These are phyloP conservation scores for Arthrobotrys pseudoclavata DNA, from an alignment of 2,329 filamentous ascomycete species.

Conservation along the genomic window DNA sequence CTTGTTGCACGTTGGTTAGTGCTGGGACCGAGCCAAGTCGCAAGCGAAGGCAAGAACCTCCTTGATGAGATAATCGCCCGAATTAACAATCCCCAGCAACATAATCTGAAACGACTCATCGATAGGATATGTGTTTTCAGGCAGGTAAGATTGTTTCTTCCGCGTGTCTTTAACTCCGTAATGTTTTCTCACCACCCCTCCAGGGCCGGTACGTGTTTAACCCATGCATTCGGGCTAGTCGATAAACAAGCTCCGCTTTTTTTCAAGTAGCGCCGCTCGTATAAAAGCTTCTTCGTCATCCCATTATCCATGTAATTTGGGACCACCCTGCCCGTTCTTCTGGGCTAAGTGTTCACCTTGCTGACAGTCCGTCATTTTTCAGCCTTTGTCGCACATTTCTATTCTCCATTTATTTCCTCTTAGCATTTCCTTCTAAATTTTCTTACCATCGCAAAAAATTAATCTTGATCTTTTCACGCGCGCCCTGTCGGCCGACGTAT, in stretches of 20 bases:
- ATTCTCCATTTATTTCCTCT: background rate
- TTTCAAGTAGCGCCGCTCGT: conserved; percentile 21
- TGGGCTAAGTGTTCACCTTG: background rate
- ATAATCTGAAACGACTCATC: conserved; percentile 45
- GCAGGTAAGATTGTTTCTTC: conserved; percentile 45
- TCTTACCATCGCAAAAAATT: background rate
- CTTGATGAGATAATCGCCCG: conserved; percentile 21
- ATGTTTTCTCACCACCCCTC: conserved; percentile 35
- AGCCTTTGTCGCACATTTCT: conserved; percentile 1
- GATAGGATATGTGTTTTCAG: conserved; percentile 43
- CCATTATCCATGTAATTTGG: conserved; percentile 27
- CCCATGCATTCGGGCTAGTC: conserved; percentile 16
- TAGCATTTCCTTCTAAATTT: background rate
- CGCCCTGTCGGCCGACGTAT: background rate
- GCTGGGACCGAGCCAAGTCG: too few relatives aligned
- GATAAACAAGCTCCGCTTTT: conserved; percentile 26
- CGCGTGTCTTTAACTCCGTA: background rate
- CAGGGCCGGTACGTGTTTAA: background rate
- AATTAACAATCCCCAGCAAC: conserved; percentile 15
- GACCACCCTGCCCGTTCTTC: conserved; percentile 19
- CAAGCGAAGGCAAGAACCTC: conserved; percentile 26
- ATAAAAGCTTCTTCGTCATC: conserved; percentile 42
- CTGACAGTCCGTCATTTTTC: conserved; percentile 24
- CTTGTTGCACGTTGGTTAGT: too few relatives aligned
- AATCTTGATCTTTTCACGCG: background rate